These are phyloP conservation scores for Penicillium soppii DNA, from an alignment of 495 filamentous ascomycete species.

Conservation along the genomic window DNA sequence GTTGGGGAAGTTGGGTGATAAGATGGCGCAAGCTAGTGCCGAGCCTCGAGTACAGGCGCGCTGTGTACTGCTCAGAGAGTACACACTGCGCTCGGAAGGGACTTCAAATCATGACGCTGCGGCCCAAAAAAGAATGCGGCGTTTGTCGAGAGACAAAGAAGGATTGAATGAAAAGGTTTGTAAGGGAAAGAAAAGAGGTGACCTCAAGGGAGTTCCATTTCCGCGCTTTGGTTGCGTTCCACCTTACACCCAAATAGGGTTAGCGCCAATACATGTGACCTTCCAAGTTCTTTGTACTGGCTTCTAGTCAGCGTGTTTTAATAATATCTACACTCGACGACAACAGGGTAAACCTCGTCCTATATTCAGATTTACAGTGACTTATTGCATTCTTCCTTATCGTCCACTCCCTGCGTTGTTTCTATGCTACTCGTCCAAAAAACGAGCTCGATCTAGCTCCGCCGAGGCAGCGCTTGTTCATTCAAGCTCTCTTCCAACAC, in stretches of 20 bases:
- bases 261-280: too few species aligned
- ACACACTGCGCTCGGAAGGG: conserved; percentile 18
- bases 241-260: too few species aligned
- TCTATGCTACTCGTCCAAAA: not conserved
- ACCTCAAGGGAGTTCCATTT: conserved; percentile 18
- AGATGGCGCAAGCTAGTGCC: conserved; percentile 10
- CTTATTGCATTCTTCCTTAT: not conserved
- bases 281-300: too few species aligned
- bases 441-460: not conserved
- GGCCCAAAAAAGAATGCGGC: conserved; percentile 1
- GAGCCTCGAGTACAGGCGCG: conserved; percentile 12
- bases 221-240: conserved; percentile 21
- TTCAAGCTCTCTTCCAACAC: not conserved
- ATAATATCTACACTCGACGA: not conserved
- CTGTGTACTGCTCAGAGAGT: conserved; percentile 21
- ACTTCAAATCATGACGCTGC: conserved; percentile 22
- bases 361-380: not conserved
- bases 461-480: not conserved
- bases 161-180: conserved; percentile 6
- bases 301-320: too few species aligned
- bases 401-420: not conserved
- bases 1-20: not conserved
- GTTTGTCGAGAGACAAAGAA: not conserved
- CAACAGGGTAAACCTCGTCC: not conserved
- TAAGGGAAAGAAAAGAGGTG: conserved; percentile 12